phyloP scores from a whole-genome alignment of 2,329 filamentous ascomycete genomes.

The Dichotomopilus funicola region DNA sequence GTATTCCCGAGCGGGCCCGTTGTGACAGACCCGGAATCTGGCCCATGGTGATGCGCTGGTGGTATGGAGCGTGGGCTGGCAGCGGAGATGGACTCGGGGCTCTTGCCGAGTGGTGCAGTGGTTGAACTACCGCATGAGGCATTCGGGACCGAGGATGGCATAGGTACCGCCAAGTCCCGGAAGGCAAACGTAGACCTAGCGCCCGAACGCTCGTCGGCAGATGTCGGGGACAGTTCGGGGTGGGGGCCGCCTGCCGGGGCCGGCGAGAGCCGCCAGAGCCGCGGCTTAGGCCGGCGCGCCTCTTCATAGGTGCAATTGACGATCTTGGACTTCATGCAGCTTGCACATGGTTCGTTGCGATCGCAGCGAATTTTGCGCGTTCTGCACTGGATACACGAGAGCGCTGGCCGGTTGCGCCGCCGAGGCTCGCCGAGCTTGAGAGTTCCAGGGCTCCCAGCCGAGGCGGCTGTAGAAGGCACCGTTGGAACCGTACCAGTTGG shows the following conservation, averaged over 20 bases:
- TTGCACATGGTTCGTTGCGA: conserved; percentile 50
- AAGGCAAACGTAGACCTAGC: conserved; percentile 13
- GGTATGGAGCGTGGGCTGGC: conserved; percentile 11
- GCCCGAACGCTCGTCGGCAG: conserved; percentile 13
- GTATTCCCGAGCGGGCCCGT: conserved; percentile 7
- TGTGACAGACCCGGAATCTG: conserved; percentile 1
- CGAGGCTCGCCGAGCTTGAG: conserved; percentile 19
- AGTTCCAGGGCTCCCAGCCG: conserved; percentile 8
- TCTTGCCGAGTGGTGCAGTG: conserved; percentile 1
- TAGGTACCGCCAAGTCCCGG: conserved; percentile 12
- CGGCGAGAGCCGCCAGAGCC: conserved; percentile 22
- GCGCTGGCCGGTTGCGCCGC: conserved; percentile 30
- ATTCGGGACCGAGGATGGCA: conserved; percentile 4
- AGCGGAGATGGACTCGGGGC: conserved; percentile 9
- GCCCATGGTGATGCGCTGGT: background rate
- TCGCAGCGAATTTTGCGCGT: conserved; percentile 57
- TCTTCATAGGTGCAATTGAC: conserved; percentile 47
- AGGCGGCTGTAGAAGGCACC: conserved; percentile 7
- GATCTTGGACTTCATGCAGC: conserved; percentile 51
- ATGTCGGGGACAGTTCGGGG: conserved; percentile 14
- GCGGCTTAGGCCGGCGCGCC: conserved; percentile 28
- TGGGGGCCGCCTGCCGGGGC: conserved; percentile 16
- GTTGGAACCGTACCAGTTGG: background rate
- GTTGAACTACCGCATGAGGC: background rate
- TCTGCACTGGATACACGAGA: conserved; percentile 52